Conservation (phyloP, 305 asterid genomes). For the Fraxinus floribunda region DNA sequence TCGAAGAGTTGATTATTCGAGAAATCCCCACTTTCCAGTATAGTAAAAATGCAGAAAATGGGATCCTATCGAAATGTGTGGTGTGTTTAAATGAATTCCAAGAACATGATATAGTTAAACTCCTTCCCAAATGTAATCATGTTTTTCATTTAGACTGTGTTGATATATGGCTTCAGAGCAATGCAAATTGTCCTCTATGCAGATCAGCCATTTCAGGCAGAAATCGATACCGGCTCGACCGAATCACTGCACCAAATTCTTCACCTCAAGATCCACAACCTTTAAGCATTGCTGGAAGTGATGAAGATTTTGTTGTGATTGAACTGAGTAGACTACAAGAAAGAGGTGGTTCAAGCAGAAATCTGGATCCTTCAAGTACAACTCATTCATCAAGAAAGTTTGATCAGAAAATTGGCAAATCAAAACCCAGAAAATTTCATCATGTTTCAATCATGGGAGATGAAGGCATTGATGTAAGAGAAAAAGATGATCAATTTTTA, state of each 20-base stretch:
- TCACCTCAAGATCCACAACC: slow-evolving; percentile 67
- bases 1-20: slow-evolving; percentile 60
- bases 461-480: slow-evolving; percentile 56
- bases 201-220: slow-evolving; percentile 65
- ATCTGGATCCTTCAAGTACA: slow-evolving; percentile 27
- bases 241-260: slow-evolving; percentile 67
- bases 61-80: slow-evolving; percentile 52
- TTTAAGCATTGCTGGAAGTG: slow-evolving; percentile 29
- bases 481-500: slow-evolving; percentile 49
- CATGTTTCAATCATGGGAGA: slow-evolving; percentile 80
- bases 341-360: slow-evolving; percentile 45
- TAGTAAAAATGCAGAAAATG: slow-evolving; percentile 29
- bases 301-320: slow-evolving; percentile 53
- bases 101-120: slow-evolving; percentile 55
- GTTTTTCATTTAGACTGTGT: slow-evolving; percentile 81
- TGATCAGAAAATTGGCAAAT: slow-evolving; percentile 33
- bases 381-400: slow-evolving; percentile 48
- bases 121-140: slow-evolving; percentile 75
- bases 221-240: slow-evolving; percentile 35
- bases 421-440: slow-evolving; percentile 41
- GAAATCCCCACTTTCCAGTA: slow-evolving; percentile 65
- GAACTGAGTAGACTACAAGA: slow-evolving; percentile 33
- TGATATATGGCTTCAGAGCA: slow-evolving; percentile 69
- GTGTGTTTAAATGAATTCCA: slow-evolving; percentile 74
- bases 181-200: slow-evolving; percentile 79